These are phyloP conservation scores for Ampelomyces quisqualis DNA, from an alignment of 2,329 filamentous ascomycete genomes.

Conservation along the genomic window DNA sequence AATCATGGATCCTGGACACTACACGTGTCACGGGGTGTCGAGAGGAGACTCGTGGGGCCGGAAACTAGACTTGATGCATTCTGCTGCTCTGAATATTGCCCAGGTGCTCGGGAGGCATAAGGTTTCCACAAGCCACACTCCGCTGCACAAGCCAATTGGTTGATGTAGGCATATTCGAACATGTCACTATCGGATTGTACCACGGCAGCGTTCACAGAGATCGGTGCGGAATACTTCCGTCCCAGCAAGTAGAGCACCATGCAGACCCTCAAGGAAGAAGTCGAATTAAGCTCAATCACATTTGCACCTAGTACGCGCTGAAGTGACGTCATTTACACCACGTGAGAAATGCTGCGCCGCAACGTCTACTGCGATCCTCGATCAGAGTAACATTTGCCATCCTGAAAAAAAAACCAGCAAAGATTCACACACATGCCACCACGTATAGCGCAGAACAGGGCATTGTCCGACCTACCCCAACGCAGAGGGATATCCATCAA, in stretches of 20 bases:
- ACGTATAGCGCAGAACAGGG: too few species aligned
- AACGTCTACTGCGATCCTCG: neutral
- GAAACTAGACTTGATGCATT: neutral
- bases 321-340: conserved; percentile 2
- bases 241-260: too few species aligned
- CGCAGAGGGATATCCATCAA: too few species aligned
- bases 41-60: conserved; percentile 3
- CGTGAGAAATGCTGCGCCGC: neutral
- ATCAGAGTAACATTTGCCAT: neutral
- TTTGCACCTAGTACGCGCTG: too few species aligned
- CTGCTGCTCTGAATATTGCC: conserved; percentile 5
- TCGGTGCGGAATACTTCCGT: neutral
- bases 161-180: neutral
- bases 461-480: too few species aligned
- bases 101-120: conserved; percentile 12
- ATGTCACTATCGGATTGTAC: neutral
- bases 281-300: conserved; percentile 27
- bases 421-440: too few species aligned
- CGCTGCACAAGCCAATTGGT: conserved; percentile 4
- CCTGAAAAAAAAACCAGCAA: neutral
- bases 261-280: conserved; percentile 3
- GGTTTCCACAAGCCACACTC: conserved; percentile 10
- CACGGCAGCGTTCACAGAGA: too few species aligned
- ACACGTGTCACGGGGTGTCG: too few species aligned
- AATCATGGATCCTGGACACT: too few species aligned